Evolutionary conservation across 768 basidiomycete genomes (phyloP).

Genomic region (Hortiboletus campestris): DNA sequence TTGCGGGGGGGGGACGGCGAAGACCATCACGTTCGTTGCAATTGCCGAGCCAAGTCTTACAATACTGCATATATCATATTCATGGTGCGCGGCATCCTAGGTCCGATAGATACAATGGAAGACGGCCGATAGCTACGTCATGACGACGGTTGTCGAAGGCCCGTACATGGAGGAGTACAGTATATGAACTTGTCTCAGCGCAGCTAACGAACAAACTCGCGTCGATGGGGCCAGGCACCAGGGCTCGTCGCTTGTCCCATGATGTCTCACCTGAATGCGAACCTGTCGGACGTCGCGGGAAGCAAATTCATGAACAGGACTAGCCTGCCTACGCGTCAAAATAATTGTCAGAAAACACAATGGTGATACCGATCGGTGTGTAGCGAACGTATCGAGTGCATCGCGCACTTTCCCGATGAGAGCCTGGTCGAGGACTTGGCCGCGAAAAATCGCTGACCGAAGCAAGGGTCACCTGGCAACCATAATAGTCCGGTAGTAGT

Average conservation of each 20-base stretch:
- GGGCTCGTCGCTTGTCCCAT: not conserved
- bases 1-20: not conserved
- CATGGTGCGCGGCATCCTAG: constrained; percentile 1
- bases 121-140: not conserved
- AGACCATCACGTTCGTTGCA: not conserved
- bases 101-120: constrained; percentile 1
- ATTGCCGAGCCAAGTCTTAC: not conserved
- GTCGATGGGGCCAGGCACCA: not conserved
- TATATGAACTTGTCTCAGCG: not conserved
- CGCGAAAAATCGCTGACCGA: not conserved
- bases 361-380: not conserved
- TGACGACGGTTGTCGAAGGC: not conserved
- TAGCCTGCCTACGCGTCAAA: constrained; percentile 1
- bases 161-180: not conserved
- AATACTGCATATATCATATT: constrained; percentile 1
- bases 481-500: not conserved
- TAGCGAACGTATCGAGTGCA: not conserved
- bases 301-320: not conserved
- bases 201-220: not conserved
- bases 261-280: constrained; percentile 11
- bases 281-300: constrained; percentile 4
- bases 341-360: not conserved
- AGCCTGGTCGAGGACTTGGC: not conserved
- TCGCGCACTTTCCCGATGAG: constrained; percentile 1
- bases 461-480: constrained; percentile 6